Evolutionary conservation across 768 basidiomycete genomes (phyloP).

Genomic region (Suillus subaureus): DNA sequence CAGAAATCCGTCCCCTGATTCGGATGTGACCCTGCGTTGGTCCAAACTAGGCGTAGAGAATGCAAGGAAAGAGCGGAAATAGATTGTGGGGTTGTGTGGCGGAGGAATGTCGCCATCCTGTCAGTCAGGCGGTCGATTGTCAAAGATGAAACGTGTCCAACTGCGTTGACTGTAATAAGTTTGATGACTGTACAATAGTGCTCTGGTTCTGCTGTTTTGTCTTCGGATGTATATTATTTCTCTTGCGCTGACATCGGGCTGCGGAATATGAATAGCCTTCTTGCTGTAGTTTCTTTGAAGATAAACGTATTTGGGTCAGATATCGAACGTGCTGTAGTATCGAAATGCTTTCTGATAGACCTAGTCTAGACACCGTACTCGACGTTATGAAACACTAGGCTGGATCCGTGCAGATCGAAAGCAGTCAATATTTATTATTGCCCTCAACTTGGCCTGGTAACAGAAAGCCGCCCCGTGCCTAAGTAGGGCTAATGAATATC

Average conservation of each 20-base stretch:
- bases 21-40: slow-evolving; percentile 44
- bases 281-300: background rate
- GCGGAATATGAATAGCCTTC: slow-evolving; percentile 2
- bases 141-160: background rate
- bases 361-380: background rate
- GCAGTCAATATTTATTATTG: slow-evolving; percentile 15
- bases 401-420: background rate
- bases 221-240: slow-evolving; percentile 3
- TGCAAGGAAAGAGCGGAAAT: slow-evolving; percentile 54
- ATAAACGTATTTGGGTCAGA: background rate
- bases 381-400: background rate
- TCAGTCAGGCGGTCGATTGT: slow-evolving; percentile 6
- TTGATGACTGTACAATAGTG: slow-evolving; percentile 26
- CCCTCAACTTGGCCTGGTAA: slow-evolving; percentile 13
- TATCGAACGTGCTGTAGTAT: background rate
- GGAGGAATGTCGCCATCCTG: slow-evolving; percentile 7
- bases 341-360: background rate
- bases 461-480: slow-evolving; percentile 15
- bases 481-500: slow-evolving; percentile 24
- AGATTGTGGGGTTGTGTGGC: slow-evolving; percentile 8
- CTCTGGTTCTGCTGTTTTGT: background rate
- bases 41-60: slow-evolving; percentile 48
- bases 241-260: background rate
- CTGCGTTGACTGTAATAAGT: slow-evolving; percentile 3
- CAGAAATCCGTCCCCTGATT: slow-evolving; percentile 50